Conservation (phyloP, 1,139 yeast genomes). For the Kazachstania sp. region DNA sequence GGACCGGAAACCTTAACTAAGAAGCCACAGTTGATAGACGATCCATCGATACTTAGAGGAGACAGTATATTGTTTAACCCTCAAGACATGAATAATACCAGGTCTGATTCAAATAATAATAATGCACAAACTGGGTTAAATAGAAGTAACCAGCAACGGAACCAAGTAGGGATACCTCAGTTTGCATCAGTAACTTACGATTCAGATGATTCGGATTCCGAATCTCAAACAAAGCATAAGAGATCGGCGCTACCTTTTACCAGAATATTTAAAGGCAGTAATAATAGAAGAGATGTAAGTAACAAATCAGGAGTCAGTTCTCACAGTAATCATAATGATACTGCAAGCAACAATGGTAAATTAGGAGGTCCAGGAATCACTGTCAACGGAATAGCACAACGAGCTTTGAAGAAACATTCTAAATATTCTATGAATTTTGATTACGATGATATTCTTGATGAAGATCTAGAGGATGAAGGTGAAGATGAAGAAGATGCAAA, state of each 20-base stretch:
- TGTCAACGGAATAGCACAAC: not conserved
- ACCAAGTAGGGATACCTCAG: not conserved
- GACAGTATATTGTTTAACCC: conserved; percentile 1
- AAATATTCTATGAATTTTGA: conserved; percentile 25
- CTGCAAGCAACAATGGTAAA: not conserved
- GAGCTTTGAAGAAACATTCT: conserved; percentile 5
- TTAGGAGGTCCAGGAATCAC: not conserved
- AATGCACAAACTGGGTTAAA: not conserved
- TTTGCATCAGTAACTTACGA: conserved; percentile 1
- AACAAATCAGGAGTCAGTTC: not conserved
- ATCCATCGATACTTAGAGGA: conserved; percentile 1
- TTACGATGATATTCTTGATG: conserved; percentile 27
- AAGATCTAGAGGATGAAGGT: conserved; percentile 29
- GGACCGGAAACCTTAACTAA: not conserved
- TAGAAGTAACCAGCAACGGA: not conserved
- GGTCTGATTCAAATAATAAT: not conserved
- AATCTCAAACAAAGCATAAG: not conserved
- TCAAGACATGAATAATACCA: not conserved
- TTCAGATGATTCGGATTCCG: conserved; percentile 2
- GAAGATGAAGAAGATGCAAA: conserved; percentile 22
- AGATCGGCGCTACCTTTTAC: not conserved
- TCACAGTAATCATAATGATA: not conserved
- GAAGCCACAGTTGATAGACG: not conserved
- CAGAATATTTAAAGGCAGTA: not conserved
- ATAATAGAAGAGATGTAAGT: not conserved